phyloP scores from a whole-genome alignment of 768 basidiomycete genomes.

The Lepiota brunneoincarnata region DNA sequence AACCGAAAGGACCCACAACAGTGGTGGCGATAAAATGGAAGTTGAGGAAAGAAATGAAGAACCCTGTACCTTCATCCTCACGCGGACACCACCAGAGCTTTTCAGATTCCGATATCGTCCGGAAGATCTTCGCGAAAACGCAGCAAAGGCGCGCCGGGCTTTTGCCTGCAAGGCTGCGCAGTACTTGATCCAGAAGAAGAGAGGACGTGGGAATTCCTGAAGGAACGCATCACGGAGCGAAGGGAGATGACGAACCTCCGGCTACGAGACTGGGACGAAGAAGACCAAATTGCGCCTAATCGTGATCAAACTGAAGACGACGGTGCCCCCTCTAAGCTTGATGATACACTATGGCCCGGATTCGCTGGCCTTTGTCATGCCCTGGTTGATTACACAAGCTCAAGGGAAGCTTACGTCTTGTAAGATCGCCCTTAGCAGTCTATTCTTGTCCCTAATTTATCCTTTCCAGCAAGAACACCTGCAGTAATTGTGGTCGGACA shows the following conservation, averaged over 20 bases:
- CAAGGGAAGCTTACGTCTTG: slow-evolving; percentile 34
- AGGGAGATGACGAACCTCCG: background rate
- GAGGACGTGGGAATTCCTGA: slow-evolving; percentile 18
- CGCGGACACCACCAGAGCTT: slow-evolving; percentile 27
- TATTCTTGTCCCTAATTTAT: background rate
- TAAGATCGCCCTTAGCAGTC: slow-evolving; percentile 15
- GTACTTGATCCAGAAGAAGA: slow-evolving; percentile 26
- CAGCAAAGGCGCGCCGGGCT: slow-evolving; percentile 30
- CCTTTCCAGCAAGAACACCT: slow-evolving; percentile 24
- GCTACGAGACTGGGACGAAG: background rate
- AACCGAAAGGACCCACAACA: background rate
- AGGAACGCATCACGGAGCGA: background rate
- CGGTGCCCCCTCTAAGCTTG: background rate
- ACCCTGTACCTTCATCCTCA: slow-evolving; percentile 22
- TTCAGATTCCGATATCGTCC: slow-evolving; percentile 27
- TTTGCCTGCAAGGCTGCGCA: slow-evolving; percentile 30
- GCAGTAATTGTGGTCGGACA: slow-evolving; percentile 29
- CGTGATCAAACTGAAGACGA: background rate
- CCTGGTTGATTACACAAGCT: slow-evolving; percentile 29
- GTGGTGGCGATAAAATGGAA: background rate
- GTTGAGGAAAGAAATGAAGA: slow-evolving; percentile 4
- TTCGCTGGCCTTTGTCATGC: slow-evolving; percentile 34
- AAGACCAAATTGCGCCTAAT: background rate
- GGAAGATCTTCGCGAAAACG: slow-evolving; percentile 25
- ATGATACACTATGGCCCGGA: slow-evolving; percentile 17